Evolutionary conservation across 306 rosid species (phyloP).

Genomic region (Biancaea sappan): DNA sequence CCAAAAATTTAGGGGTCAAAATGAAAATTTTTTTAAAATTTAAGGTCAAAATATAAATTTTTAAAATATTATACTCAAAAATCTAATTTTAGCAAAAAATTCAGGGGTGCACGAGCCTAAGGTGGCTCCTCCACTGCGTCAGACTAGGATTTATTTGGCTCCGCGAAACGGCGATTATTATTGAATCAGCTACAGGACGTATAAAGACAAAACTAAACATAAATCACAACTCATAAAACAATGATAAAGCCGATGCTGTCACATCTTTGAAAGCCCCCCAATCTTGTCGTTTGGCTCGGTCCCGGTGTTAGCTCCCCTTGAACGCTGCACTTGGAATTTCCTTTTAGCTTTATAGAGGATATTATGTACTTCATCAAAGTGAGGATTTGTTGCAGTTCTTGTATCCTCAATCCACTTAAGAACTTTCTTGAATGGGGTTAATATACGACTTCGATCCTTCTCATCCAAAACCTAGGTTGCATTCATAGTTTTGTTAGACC

Average conservation of each 20-base stretch:
- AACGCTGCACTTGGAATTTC: conserved; percentile 56
- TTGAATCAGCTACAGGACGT: background rate
- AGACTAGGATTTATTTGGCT: background rate
- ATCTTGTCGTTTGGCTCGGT: conserved; percentile 25
- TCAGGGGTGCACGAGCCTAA: too few species aligned
- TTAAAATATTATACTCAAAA: too few species aligned
- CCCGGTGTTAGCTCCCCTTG: conserved; percentile 36
- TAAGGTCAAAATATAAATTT: too few species aligned
- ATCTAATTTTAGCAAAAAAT: too few species aligned
- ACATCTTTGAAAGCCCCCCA: conserved; percentile 39
- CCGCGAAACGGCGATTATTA: background rate
- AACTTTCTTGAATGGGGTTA: conserved; percentile 80
- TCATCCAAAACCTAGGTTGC: conserved; percentile 68
- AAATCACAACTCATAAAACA: background rate
- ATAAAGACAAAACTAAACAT: conserved; percentile 10
- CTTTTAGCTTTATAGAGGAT: conserved; percentile 59
- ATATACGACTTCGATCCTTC: conserved; percentile 58
- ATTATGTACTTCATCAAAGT: conserved; percentile 69
- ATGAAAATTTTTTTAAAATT: too few species aligned
- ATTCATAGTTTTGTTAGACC: conserved; percentile 9
- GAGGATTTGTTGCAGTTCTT: conserved; percentile 71
- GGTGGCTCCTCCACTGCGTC: too few species aligned
- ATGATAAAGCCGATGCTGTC: conserved; percentile 29
- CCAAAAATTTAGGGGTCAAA: too few species aligned
- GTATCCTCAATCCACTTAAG: conserved; percentile 76